Evolutionary conservation across 495 filamentous ascomycete species (phyloP).

Genomic region (Daldinia childiae): DNA sequence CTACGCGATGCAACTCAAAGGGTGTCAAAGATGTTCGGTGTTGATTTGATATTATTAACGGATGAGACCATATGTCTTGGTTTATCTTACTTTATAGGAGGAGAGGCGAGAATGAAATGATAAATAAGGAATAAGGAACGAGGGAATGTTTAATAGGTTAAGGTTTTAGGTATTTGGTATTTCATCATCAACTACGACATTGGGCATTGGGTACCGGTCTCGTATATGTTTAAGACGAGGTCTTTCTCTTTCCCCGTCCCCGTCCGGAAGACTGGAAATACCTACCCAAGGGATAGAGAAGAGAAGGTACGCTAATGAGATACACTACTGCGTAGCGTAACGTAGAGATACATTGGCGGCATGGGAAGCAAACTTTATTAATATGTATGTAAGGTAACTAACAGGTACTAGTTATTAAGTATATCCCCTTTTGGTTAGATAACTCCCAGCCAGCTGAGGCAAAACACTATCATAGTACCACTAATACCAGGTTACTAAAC

Average conservation of each 20-base stretch:
- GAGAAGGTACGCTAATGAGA: neutral
- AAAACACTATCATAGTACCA: neutral
- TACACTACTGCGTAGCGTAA: neutral
- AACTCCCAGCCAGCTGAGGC: neutral
- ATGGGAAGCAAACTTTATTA: neutral
- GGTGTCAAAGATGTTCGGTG: slow-evolving; percentile 33
- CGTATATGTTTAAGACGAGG: no score
- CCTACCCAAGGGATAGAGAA: no score
- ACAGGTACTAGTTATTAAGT: no score
- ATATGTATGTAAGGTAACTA: no score
- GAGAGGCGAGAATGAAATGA: slow-evolving; percentile 4
- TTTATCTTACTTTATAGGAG: slow-evolving; percentile 1
- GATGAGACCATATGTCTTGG: slow-evolving; percentile 37
- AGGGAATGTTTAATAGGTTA: neutral
- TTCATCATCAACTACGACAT: neutral
- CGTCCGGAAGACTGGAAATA: neutral
- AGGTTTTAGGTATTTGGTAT: neutral
- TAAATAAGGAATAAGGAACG: neutral
- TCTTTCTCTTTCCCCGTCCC: no score
- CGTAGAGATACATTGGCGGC: no score
- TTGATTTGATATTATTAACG: slow-evolving; percentile 40
- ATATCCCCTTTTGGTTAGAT: neutral
- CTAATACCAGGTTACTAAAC: slow-evolving; percentile 15
- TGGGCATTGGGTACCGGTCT: no score
- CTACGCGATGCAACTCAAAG: slow-evolving; percentile 42